Evolutionary conservation across 2,329 filamentous ascomycete genomes (phyloP), one percentile per base, ranked within the genome.

Genomic region (Venturia asperata): DNA sequence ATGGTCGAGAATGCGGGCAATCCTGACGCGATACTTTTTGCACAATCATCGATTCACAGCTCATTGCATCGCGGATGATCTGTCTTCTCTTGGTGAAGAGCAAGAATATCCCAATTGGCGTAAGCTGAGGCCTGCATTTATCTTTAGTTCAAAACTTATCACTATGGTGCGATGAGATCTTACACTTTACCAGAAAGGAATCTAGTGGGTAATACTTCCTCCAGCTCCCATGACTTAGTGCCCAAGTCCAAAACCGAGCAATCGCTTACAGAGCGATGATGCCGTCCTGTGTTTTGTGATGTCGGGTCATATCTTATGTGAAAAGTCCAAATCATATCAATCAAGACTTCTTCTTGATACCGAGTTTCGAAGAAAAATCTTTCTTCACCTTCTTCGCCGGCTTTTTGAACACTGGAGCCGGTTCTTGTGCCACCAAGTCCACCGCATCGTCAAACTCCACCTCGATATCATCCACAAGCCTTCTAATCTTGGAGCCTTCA

Each of bases 321-420:
- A 2, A 47, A 21, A 2, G n/a, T 9, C 30, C 30, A 2, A 7
- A 37, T 37, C 52, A 58, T 37, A 58, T 37, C 17, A 9, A 2
- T 34, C 9, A 47, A 10, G 45, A 24, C 65, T 92, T 93, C 81
- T 91, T 94, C 80, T 96, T 97, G 71, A 97, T 92, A 0, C 92
- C 92, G 61, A 96, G 76, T 27, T 87, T 79, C 17, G 88, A 86
- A 0, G 86, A 80, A 66, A 89, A 84, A 66, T 94, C 87, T 76
- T 94, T 96, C 79, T 96, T 97, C 5, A 6, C 52, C 78, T 91
- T 88, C 79, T 96, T 96, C 61, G 88, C 82, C 55, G 86, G 84
- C 67, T 89, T 82, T 75, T 89, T 89, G 72, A 93, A 95, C 0
- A 85, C 85, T 3, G 88, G 87, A 5, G 83, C 82, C 1, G 85